Conservation (phyloP, 129 eudicot genomes). For the Smallanthus sonchifolius region DNA sequence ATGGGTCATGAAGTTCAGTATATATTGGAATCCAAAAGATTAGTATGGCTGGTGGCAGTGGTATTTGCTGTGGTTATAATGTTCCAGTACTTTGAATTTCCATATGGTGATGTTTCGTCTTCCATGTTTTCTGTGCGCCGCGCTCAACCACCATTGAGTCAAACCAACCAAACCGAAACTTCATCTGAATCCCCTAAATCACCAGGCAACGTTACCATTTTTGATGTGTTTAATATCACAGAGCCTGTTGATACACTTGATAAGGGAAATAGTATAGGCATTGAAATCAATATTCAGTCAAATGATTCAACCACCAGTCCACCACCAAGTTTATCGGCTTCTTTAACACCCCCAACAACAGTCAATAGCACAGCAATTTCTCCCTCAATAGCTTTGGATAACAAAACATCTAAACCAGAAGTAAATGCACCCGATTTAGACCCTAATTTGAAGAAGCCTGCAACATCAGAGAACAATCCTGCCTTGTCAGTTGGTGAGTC, state of each 20-base stretch:
- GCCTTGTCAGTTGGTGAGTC: conserved; percentile 10
- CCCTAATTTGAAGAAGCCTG: conserved; percentile 7
- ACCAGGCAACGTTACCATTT: conserved; percentile 9
- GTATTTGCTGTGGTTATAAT: conserved; percentile 47
- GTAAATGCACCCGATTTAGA: not conserved
- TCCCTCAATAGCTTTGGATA: conserved; percentile 24
- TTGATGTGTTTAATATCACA: conserved; percentile 22
- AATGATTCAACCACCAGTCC: conserved; percentile 16
- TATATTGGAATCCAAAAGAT: conserved; percentile 44
- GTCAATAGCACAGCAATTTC: conserved; percentile 3
- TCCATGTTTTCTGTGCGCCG: conserved; percentile 43
- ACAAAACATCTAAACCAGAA: conserved; percentile 4
- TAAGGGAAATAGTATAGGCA: not conserved
- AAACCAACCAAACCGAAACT: conserved; percentile 14
- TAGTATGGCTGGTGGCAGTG: conserved; percentile 60
- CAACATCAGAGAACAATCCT: conserved; percentile 8
- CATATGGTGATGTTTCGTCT: conserved; percentile 47
- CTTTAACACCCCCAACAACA: conserved; percentile 15
- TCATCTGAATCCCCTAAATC: conserved; percentile 14
- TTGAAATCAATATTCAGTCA: conserved; percentile 12
- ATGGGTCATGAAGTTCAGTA: conserved; percentile 45
- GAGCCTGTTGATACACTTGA: conserved; percentile 4
- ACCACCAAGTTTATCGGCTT: conserved; percentile 23
- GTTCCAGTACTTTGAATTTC: conserved; percentile 67
- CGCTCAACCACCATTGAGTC: conserved; percentile 19